These are phyloP conservation scores for barrel medic (Medicago truncatula) DNA, from an alignment of 306 rosid species.

Conservation along the genomic window MtrunA17r5.0-ANR NC_053042.1:17444501-17445000, in stretches of 20 bases:
- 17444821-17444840: slow-evolving; percentile 27
- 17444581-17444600: not conserved
- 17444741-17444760: not conserved
- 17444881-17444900: slow-evolving; percentile 21
- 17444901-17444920: slow-evolving; percentile 39
- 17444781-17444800: slow-evolving; percentile 36
- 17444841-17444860: not conserved
- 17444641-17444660: not conserved
- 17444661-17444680: not conserved
- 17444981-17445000: not conserved
- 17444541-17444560: not conserved
- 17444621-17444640: slow-evolving; percentile 19
- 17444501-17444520: too few species aligned
- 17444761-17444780: slow-evolving; percentile 18
- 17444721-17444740: not conserved
- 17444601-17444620: not conserved
- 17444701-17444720: too few species aligned
- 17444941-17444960: not conserved
- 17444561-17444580: not conserved
- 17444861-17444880: not conserved
- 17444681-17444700: too few species aligned
- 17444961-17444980: slow-evolving; percentile 24
- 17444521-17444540: not conserved
- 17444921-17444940: not conserved
- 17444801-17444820: slow-evolving; percentile 23